Base-by-base conservation (phyloP, 495 filamentous ascomycete species). In the Lasiosphaeria ovina region DNA sequence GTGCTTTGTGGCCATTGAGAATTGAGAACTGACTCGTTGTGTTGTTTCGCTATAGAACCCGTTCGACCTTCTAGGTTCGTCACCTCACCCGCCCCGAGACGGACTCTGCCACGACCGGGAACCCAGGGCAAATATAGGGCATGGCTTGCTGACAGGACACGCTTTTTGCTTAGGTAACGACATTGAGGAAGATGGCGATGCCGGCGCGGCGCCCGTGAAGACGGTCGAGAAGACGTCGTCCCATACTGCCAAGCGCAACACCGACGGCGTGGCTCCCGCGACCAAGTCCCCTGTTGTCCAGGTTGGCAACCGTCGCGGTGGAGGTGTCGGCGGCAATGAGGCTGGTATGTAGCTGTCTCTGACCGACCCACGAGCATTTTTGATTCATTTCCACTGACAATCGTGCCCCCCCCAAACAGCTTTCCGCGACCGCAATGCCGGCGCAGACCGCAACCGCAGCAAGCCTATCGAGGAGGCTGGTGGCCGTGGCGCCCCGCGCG, bases 391-490 rank as follows among this genome's bases (percentile, higher is more conserved):
- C 60, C 59, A 40, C 62, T 69, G 44, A 69, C 61, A 4, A 32
- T n/a, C 9, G 7, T 17, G 3, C 35, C n/a, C 2, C n/a, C n/a
- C 35, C 35, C 6, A 9, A 48, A 33, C 44, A 97, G 93, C 91
- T 74, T 95, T 90, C 87, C 91, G 89, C 74, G 92, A 97, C 78
- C 90, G 90, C 72, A 86, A 87, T 64, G 91, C 90, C 69, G 94
- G 92, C 63, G 79, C 84, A 67, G 79, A 81, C 61, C 87, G 83
- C 82, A 97, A 98, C 83, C 90, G 91, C 67, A 83, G 82, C 75
- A 91, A 90, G 78, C 81, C 87, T 60, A 84, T 83, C 55, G 91
- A 93, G 42, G 92, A 97, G 68, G 79, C 75, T 44, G 66, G 77
- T 42, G 79, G 78, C 69, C 74, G 78, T 55, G 77, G 77, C 60